These are phyloP conservation scores for Skeletonema potamos DNA, from an alignment of 108 stramenopile genomes.

Conservation along the genomic window DNA sequence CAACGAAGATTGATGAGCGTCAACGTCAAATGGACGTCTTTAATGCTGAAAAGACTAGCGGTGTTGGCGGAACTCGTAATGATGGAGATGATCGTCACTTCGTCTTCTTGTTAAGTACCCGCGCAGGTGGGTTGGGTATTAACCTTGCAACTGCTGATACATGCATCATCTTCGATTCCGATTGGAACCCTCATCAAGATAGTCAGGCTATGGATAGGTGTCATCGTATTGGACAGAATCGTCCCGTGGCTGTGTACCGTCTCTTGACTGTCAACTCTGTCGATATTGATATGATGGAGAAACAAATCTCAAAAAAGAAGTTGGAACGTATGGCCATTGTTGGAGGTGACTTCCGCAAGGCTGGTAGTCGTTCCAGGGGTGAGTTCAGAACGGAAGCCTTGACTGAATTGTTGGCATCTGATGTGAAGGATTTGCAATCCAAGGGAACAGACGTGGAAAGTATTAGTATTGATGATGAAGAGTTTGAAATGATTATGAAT, in stretches of 20 bases:
- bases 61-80: slow-evolving; percentile 62
- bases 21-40: slow-evolving; percentile 94
- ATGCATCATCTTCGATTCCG: slow-evolving; percentile 97
- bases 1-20: slow-evolving; percentile 94
- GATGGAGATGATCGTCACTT: slow-evolving; percentile 79
- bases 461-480: slow-evolving; percentile 84
- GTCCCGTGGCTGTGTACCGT: slow-evolving; percentile 95
- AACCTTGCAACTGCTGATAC: slow-evolving; percentile 96
- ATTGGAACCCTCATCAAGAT: slow-evolving; percentile 98
- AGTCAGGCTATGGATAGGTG: slow-evolving; percentile 93
- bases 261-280: slow-evolving; percentile 93
- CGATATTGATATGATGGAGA: slow-evolving; percentile 99
- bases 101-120: slow-evolving; percentile 93
- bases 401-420: slow-evolving; percentile 75
- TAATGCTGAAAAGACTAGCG: slow-evolving; percentile 85
- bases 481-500: slow-evolving; percentile 88
- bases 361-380: slow-evolving; percentile 74
- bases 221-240: slow-evolving; percentile 92
- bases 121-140: slow-evolving; percentile 97
- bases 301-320: slow-evolving; percentile 93
- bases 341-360: slow-evolving; percentile 94
- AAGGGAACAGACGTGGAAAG: slow-evolving; percentile 73
- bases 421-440: slow-evolving; percentile 86
- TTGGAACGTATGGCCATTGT: slow-evolving; percentile 96
- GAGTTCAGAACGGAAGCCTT: slow-evolving; percentile 78